Evolutionary conservation across 352 stramenopile species (phyloP).

Genomic region (Globisporangium paddicum): DNA sequence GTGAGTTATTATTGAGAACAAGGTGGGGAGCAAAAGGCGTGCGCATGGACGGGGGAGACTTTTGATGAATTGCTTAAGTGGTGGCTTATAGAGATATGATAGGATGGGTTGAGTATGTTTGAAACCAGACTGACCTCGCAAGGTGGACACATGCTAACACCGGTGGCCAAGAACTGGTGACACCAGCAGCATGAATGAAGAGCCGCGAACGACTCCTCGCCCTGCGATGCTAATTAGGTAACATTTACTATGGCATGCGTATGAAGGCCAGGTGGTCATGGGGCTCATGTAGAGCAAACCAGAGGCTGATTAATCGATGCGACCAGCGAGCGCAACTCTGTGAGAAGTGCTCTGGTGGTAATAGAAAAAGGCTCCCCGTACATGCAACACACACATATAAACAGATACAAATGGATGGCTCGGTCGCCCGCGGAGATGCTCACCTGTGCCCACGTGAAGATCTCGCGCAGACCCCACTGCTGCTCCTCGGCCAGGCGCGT

Average conservation of each 20-base stretch:
- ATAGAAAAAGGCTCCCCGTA: slow-evolving; percentile 7
- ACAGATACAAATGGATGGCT: background rate
- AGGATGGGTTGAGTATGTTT: slow-evolving; percentile 51
- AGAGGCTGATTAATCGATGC: slow-evolving; percentile 91
- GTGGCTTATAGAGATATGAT: no score
- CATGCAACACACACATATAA: slow-evolving; percentile 12
- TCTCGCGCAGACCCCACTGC: slow-evolving; percentile 66
- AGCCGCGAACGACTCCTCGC: slow-evolving; percentile 22
- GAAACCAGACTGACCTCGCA: slow-evolving; percentile 84
- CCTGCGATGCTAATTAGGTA: slow-evolving; percentile 86
- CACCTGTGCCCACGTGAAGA: slow-evolving; percentile 86
- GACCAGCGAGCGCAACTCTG: background rate
- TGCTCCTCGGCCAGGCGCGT: slow-evolving; percentile 60
- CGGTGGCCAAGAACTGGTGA: slow-evolving; percentile 82
- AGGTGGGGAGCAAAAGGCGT: no score
- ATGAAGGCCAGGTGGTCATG: slow-evolving; percentile 88
- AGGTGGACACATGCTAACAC: slow-evolving; percentile 57
- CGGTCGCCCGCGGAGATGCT: slow-evolving; percentile 12
- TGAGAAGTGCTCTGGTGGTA: background rate
- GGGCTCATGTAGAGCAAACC: slow-evolving; percentile 30
- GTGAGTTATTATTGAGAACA: no score
- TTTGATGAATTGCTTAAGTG: slow-evolving; percentile 1
- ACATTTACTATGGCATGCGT: slow-evolving; percentile 80
- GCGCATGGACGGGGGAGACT: background rate
- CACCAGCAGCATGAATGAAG: slow-evolving; percentile 42